Evolutionary conservation across 2,329 filamentous ascomycete species (phyloP).

Genomic region (Microcera coccophila): DNA sequence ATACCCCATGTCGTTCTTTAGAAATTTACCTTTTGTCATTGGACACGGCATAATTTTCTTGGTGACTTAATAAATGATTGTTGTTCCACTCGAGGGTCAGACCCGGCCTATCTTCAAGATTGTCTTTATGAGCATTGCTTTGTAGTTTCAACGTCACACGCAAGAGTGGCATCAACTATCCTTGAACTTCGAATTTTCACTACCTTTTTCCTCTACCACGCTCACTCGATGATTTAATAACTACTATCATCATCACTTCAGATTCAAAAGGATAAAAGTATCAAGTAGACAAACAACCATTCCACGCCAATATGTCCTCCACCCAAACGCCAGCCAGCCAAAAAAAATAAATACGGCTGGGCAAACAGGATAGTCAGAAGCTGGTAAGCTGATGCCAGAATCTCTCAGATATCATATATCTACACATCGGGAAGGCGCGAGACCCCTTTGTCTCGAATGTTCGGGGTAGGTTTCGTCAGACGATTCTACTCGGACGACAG

Average conservation of each 20-base stretch:
- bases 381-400: constrained; percentile 23
- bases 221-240: background rate
- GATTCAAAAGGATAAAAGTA: constrained; percentile 19
- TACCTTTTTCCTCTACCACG: constrained; percentile 4
- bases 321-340: constrained; percentile 35
- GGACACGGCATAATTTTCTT: too few relatives aligned
- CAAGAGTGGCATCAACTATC: background rate
- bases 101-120: too few relatives aligned
- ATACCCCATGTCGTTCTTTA: constrained; percentile 22
- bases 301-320: constrained; percentile 33
- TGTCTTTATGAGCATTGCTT: too few relatives aligned
- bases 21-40: background rate
- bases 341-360: constrained; percentile 27
- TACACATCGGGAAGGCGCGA: constrained; percentile 24
- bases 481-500: background rate
- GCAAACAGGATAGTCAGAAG: constrained; percentile 24
- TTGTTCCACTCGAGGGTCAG: too few relatives aligned
- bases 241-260: background rate
- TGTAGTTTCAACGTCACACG: background rate
- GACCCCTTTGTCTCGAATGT: background rate
- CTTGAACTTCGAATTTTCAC: background rate
- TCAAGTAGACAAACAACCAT: constrained; percentile 25
- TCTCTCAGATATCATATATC: constrained; percentile 36
- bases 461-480: background rate
- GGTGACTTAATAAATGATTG: too few relatives aligned